Base-by-base conservation (phyloP, 139 green algal species). In the Coccomyxa sp. region DNA sequence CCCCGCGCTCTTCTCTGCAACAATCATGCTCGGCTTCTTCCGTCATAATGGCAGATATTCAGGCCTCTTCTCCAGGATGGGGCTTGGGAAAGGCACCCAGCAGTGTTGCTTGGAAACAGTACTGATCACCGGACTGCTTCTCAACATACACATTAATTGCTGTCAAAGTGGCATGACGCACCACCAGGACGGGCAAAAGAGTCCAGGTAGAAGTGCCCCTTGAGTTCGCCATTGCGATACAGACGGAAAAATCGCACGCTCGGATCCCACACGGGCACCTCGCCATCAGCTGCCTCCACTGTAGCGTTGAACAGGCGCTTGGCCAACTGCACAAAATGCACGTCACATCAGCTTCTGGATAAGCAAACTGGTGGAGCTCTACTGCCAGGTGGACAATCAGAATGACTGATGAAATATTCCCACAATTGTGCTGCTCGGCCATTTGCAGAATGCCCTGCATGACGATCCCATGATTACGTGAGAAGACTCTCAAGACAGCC, bases 1-100 rank as follows among this genome's bases (percentile, higher is more conserved):
- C 23, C 96, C 96, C 17, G 94, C 95, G 7, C 96, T 89, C 93
- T 99, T 99, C 93, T 99, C 96, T 45, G 89, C 93, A 16, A 95
- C n/a, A 51, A 51, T 3, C 38, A 51, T 51, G 38, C 38, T 51
- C 38, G 38, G 38, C 38, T 11, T 51, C 38, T 51, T 51, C 7
- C 3, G 38, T 51, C 38, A 51, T 51, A 51, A 51, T n/a, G n/a
- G n/a, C n/a, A 96, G 0, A 74, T 74, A 7, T 51, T 51, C 38
- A 51, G 7, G 38, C 38, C 38, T 51, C 38, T 7, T 51, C 38
- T 7, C 38, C 38, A 51, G 38, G 38, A 51, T 51, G 38, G 38
- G 38, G 38, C 38, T 51, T 7, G 38, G 3, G 38, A 51, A 68
- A 71, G 21, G 63, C 9, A 25, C 1, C 63, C 7, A 14, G 63